phyloP scores from a whole-genome alignment of 108 stramenopile genomes.

The Nannochloropsis salina region DNA sequence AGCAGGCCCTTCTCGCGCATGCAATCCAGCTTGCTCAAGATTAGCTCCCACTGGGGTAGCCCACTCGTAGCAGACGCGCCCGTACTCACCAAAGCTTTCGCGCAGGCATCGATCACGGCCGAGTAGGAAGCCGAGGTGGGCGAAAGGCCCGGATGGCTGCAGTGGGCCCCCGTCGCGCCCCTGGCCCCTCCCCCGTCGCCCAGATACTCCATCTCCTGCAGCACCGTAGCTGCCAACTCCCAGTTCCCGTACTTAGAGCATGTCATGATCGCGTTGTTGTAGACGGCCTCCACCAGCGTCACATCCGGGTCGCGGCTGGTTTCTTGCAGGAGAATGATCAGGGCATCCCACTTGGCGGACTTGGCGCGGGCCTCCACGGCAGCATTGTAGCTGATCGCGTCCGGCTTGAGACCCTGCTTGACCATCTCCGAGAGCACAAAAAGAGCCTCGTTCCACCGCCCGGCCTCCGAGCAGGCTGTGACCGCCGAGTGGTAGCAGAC shows the following conservation, averaged over 20 bases:
- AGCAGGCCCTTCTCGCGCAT: slow-evolving; percentile 33
- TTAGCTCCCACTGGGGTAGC: slow-evolving; percentile 24
- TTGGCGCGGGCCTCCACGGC: slow-evolving; percentile 43
- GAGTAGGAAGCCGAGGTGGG: slow-evolving; percentile 26
- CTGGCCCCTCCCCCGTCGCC: slow-evolving; percentile 16
- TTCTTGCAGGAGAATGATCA: slow-evolving; percentile 5
- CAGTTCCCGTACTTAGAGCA: slow-evolving; percentile 33
- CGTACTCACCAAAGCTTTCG: slow-evolving; percentile 24
- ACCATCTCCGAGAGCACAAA: slow-evolving; percentile 36
- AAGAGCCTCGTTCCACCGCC: slow-evolving; percentile 40
- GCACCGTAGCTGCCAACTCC: slow-evolving; percentile 31
- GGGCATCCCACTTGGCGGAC: slow-evolving; percentile 6
- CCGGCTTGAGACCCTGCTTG: slow-evolving; percentile 34
- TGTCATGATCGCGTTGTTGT: slow-evolving; percentile 34
- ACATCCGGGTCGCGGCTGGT: background rate
- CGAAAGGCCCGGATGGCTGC: background rate
- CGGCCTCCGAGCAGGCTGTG: slow-evolving; percentile 28
- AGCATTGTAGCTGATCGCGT: slow-evolving; percentile 41
- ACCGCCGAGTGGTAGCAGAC: slow-evolving; percentile 38
- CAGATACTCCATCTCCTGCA: slow-evolving; percentile 27
- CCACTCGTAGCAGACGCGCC: background rate
- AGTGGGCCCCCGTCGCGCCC: slow-evolving; percentile 20
- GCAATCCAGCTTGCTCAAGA: slow-evolving; percentile 26
- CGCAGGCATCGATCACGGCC: slow-evolving; percentile 36
- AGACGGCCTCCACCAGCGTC: slow-evolving; percentile 19